Evolutionary conservation across 2,329 filamentous ascomycete genomes (phyloP), one percentile per base, ranked within the genome.

Genomic region (Didymella pinodella): DNA sequence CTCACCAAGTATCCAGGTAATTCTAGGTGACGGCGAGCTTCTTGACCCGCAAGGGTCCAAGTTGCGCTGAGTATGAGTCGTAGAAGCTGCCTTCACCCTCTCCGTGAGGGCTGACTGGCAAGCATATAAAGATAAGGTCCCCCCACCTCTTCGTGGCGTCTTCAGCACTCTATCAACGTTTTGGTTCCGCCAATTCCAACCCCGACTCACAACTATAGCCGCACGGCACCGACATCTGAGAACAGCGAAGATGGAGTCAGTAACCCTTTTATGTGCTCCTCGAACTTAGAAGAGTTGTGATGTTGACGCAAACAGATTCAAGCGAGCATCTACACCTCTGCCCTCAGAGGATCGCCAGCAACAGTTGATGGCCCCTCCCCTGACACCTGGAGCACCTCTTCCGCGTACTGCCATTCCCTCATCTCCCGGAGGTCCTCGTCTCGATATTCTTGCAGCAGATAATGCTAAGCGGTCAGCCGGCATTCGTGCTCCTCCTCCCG

Each of bases 51-150:
- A 28, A 46, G 26, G 32, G 18, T n/a, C 25, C 7, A 7, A 10
- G 28, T 47, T 41, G 12, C n/a, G 26, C 18, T 48, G 25, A 7
- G 4, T 2, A 16, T 26, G 16, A 2, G 3, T n/a, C 41, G 8
- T 14, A 25, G 11, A 32, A 25, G 32, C 46, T 32, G 46, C 48
- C 34, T 52, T 57, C 54, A 57, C 48, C 34, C 18, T 52, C 38
- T 1, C 34, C 4, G 31, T 29, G 28, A 43, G 16, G 28, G 5
- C 11, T 7, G 20, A 7, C 12, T 28, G 3, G 4, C 4, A 4
- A 29, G 14, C 5, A 36, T 46, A 48, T 48, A 52, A 36, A 41
- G 1, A 12, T 36, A 4, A 14, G 14, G 14, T 12, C 10, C 2
- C 31, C 31, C 29, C 31, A 1, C 7, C 26, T 11, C 20, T 29